phyloP scores from a whole-genome alignment of 768 basidiomycete genomes.

The button mushroom (Agaricus bisporus) region DNA sequence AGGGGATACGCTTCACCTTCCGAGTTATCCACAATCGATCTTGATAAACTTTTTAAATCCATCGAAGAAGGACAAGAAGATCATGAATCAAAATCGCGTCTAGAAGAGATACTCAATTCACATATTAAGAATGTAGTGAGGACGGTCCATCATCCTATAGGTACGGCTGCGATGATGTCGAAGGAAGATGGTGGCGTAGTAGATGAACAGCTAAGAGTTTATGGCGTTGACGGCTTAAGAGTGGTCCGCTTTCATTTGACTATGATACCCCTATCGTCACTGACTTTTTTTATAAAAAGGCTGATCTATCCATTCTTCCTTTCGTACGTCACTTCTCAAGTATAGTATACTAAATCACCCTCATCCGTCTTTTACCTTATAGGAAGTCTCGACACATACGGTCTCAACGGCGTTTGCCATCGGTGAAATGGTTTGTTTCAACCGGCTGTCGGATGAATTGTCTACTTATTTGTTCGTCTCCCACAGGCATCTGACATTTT shows the following conservation, averaged over 20 bases:
- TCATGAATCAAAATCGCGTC: neutral
- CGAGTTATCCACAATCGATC: slow-evolving; percentile 4
- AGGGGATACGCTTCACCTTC: neutral
- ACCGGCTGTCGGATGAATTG: neutral
- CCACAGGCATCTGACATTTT: neutral
- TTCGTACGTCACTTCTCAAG: neutral
- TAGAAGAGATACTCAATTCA: neutral
- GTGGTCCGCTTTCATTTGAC: slow-evolving; percentile 19
- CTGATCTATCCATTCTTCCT: slow-evolving; percentile 5
- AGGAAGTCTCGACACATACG: slow-evolving; percentile 1
- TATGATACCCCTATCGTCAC: slow-evolving; percentile 3
- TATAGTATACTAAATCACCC: neutral
- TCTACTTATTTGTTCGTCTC: neutral
- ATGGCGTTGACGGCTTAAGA: slow-evolving; percentile 24
- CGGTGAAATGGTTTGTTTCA: slow-evolving; percentile 6
- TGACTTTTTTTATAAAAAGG: neutral
- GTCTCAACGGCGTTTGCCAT: slow-evolving; percentile 3
- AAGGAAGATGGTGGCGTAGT: slow-evolving; percentile 26
- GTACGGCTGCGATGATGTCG: slow-evolving; percentile 23
- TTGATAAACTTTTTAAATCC: slow-evolving; percentile 11
- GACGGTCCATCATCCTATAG: slow-evolving; percentile 12
- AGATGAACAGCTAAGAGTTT: slow-evolving; percentile 23
- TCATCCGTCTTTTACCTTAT: neutral
- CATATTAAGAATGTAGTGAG: neutral
- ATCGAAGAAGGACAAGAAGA: neutral